A percentile compares a stretch with the other conserved stretches of the same genome.
These are phyloP conservation scores for Porcisia hertigi DNA, from an alignment of 208 protist genomes.

Conservation along the genomic window DNA sequence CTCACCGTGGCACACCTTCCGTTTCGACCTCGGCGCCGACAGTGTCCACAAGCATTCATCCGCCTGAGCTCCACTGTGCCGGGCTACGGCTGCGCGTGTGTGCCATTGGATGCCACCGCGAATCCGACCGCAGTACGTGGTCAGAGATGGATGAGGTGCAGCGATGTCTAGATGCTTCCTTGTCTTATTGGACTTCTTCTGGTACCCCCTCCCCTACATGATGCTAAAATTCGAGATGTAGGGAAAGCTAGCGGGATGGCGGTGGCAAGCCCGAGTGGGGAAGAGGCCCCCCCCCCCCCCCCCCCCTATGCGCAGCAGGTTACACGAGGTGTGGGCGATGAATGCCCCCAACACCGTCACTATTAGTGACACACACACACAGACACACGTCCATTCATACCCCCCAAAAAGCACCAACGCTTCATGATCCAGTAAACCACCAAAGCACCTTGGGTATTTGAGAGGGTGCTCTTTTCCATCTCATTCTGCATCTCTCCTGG, in stretches of 20 bases:
- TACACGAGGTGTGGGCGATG: background rate
- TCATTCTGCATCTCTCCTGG: background rate
- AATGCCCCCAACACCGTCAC: background rate
- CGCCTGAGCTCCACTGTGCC: constrained; percentile 77
- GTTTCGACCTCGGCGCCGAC: background rate
- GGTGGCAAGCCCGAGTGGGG: background rate
- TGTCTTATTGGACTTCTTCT: constrained; percentile 28
- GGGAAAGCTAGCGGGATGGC: background rate
- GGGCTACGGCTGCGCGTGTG: constrained; percentile 60
- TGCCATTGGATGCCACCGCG: constrained; percentile 39
- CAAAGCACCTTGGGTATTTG: background rate
- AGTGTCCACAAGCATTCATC: constrained; percentile 23
- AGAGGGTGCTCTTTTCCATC: background rate
- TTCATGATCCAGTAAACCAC: background rate
- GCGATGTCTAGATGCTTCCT: constrained; percentile 36
- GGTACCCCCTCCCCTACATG: background rate
- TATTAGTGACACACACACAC: background rate
- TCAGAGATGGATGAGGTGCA: constrained; percentile 53
- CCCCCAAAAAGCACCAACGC: background rate
- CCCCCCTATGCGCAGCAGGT: background rate
- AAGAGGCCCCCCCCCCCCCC: background rate
- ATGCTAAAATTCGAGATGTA: background rate
- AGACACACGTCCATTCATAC: background rate
- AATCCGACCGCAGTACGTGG: constrained; percentile 21
- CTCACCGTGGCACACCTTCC: constrained; percentile 5